These are phyloP conservation scores for Sugiyamaella pinicola DNA, from an alignment of 1,139 yeast genomes.

Conservation along the genomic window DNA sequence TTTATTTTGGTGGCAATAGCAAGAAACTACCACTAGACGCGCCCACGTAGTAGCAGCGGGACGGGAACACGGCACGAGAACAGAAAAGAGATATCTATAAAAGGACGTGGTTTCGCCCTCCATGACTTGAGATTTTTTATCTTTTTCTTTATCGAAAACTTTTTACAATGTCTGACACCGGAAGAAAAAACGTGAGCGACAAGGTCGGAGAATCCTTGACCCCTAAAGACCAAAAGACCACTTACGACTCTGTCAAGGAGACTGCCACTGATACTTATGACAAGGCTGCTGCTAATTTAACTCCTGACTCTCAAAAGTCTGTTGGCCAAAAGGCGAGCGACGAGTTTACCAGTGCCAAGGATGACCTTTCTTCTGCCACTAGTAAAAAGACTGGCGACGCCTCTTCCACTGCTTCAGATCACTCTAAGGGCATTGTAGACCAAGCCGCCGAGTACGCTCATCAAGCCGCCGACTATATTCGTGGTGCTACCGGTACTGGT, in stretches of 20 bases:
- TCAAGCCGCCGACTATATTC: conserved; percentile 27
- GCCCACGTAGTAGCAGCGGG: too few relatives aligned
- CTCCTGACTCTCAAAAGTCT: conserved; percentile 70
- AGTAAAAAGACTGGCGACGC: conserved; percentile 18
- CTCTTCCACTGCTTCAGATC: conserved; percentile 14
- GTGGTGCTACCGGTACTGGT: conserved; percentile 17
- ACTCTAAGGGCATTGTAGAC: conserved; percentile 26
- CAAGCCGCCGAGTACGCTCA: conserved; percentile 26
- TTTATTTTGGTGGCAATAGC: too few relatives aligned
- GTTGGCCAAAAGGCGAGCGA: conserved; percentile 68
- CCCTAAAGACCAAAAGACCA: conserved; percentile 72
- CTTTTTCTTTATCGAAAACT: too few relatives aligned
- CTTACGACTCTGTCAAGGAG: conserved; percentile 71
- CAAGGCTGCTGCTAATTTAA: conserved; percentile 57
- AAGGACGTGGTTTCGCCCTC: too few relatives aligned
- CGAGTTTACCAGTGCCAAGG: conserved; percentile 49
- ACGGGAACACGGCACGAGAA: too few relatives aligned
- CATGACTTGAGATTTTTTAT: too few relatives aligned
- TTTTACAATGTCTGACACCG: conserved; percentile 44
- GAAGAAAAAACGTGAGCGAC: conserved; percentile 74
- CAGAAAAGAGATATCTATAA: too few relatives aligned
- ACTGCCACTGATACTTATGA: conserved; percentile 65
- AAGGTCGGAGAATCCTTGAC: conserved; percentile 66
- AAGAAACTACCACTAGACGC: too few relatives aligned
- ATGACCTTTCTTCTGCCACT: conserved; percentile 41